Base-by-base conservation (phyloP, 75 land plant species). In the Sequoiadendron giganteum region DNA sequence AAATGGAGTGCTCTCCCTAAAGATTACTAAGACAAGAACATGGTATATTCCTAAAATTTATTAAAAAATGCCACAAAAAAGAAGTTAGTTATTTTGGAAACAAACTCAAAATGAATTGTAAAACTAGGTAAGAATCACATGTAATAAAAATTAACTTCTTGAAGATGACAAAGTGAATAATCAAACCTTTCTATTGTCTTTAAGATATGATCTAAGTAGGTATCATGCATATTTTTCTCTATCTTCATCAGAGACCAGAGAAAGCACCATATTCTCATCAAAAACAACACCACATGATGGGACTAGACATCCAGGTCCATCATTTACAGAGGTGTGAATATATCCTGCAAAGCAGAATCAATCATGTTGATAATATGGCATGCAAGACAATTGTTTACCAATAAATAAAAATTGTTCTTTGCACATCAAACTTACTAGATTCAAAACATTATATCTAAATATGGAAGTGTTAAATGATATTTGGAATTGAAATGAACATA, bases 301-400 rank as follows among this genome's bases (percentile, higher is more conserved):
- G n/a, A n/a, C n/a, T n/a, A n/a, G n/a, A n/a, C 99, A 97, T 83
- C 99, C 99, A 81, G 99, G 98, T 52, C 99, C 99, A 93, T 96
- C 99, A 90, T 89, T 94, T 78, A 97, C 93, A 16, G 99, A 87
- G 14, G 99, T 96, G 81, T 96, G 91, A 58, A 96, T 93, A 79
- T 97, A 97, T 61, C 97, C 99, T 97, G 89, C 80, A 49, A 47
- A 84, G 45, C 18, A 84, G 14, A 49, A 25, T 7, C 47, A 84
- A 48, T 49, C 49, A 30, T 13, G 85, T 47, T 48, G 56, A 84
- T n/a, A 9, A 36, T 7, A 68, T 25, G 68, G 72, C 72, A 68
- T 68, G 72, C 5, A 68, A 0, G 28, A 25, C 3, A 0, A 28
- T 68, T 68, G 28, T 4, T 68, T 68, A 68, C 25, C 25, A 14